A percentile compares a stretch with the other conserved stretches of the same genome.
Evolutionary conservation across 108 stramenopile species (phyloP).

Genomic region (Discostella stelligeroides): DNA sequence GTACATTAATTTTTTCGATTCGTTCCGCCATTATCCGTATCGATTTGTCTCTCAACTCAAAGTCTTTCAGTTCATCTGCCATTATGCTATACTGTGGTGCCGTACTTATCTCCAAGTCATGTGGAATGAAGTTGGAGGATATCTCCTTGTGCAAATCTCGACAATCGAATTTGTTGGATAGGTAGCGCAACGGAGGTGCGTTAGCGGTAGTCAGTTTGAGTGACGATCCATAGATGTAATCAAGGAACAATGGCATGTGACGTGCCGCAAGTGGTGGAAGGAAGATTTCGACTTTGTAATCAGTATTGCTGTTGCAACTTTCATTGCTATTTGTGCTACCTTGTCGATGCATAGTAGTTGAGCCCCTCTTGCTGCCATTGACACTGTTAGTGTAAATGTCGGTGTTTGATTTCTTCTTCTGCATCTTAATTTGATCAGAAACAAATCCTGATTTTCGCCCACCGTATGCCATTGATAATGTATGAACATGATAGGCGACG

Average conservation of each 20-base stretch:
- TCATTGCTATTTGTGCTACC: conserved; percentile 9
- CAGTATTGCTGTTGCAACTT: background rate
- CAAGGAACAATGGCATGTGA: conserved; percentile 36
- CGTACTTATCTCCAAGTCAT: conserved; percentile 25
- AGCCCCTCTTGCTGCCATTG: background rate
- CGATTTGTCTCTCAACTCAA: conserved; percentile 32
- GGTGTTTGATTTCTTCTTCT: background rate
- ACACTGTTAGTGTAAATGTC: background rate
- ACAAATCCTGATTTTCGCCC: conserved; percentile 40
- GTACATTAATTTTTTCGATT: conserved; percentile 32
- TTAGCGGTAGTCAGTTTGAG: conserved; percentile 29
- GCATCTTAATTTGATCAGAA: conserved; percentile 29
- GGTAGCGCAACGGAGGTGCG: conserved; percentile 39
- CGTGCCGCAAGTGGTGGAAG: conserved; percentile 33
- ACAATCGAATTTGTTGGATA: conserved; percentile 45
- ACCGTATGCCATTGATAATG: conserved; percentile 20
- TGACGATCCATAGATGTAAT: conserved; percentile 37
- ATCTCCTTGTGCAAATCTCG: conserved; percentile 33
- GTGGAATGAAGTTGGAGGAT: conserved; percentile 25
- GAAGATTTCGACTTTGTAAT: conserved; percentile 36
- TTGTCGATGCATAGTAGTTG: background rate
- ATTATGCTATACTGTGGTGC: conserved; percentile 32
- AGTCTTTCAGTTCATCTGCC: conserved; percentile 44
- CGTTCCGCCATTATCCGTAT: conserved; percentile 37
- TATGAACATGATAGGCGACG: conserved; percentile 36